A percentile compares a stretch with the other conserved stretches of the same genome.
These are phyloP conservation scores for Coemansia guatemalensis DNA, from an alignment of 192 early-diverging fungal genomes.

Conservation along the genomic window DNA sequence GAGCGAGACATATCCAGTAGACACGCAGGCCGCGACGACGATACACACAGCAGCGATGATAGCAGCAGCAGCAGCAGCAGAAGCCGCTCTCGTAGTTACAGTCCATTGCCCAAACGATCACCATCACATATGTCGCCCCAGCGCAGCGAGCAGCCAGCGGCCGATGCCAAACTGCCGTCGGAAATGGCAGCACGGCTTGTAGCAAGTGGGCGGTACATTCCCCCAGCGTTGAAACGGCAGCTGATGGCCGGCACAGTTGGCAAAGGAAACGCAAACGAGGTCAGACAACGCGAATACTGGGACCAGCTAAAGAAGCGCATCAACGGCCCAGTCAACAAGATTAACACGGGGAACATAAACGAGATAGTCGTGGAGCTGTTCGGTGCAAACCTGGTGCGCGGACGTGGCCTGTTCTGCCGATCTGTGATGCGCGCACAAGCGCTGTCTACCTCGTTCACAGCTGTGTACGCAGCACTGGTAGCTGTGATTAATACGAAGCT, in stretches of 20 bases:
- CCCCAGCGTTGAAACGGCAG: conserved; percentile 74
- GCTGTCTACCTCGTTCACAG: conserved; percentile 83
- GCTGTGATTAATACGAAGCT: conserved; percentile 94
- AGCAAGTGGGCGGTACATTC: conserved; percentile 65
- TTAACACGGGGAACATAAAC: conserved; percentile 89
- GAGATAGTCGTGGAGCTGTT: conserved; percentile 87
- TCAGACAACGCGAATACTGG: conserved; percentile 84
- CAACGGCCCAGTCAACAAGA: conserved; percentile 95
- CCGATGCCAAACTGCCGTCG: background rate
- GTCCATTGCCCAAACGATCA: background rate
- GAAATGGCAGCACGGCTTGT: conserved; percentile 1
- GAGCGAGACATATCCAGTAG: background rate
- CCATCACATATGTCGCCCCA: background rate
- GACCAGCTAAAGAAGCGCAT: conserved; percentile 92
- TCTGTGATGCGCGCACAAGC: conserved; percentile 89
- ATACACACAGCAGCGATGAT: background rate
- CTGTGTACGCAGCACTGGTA: conserved; percentile 85
- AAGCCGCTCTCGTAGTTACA: background rate
- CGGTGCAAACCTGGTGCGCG: conserved; percentile 87
- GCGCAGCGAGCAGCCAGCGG: background rate
- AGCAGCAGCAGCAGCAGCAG: background rate
- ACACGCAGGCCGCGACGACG: background rate
- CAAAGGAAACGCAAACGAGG: conserved; percentile 12
- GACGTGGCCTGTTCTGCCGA: conserved; percentile 83
- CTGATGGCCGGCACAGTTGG: conserved; percentile 55